Percentiles rank a stretch among this genome's conserved stretches.
phyloP scores from a whole-genome alignment of 78 protist species.

The Dictyostelium intermedium region DNA sequence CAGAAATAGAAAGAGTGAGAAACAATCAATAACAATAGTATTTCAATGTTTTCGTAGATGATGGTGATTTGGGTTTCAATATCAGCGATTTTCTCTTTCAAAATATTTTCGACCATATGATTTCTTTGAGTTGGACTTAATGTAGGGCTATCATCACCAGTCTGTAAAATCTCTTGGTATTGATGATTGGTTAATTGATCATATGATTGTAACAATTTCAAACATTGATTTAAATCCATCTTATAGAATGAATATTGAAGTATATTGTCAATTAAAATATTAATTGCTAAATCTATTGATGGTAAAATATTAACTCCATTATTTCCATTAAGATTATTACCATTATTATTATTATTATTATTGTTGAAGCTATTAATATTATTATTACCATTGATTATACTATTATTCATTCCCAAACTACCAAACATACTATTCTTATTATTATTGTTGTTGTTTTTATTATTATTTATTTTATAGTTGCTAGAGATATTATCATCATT shows the following conservation, averaged over 20 bases:
- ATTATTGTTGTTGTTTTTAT: background rate
- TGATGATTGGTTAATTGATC: slow-evolving; percentile 33
- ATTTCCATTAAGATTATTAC: background rate
- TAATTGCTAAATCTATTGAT: slow-evolving; percentile 35
- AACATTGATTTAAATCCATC: background rate
- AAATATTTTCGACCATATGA: slow-evolving; percentile 17
- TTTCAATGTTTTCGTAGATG: slow-evolving; percentile 26
- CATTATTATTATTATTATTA: background rate
- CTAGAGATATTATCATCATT: background rate
- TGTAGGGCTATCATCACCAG: background rate
- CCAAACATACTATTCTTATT: background rate
- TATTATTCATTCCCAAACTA: background rate
- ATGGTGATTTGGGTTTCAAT: background rate
- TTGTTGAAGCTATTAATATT: background rate
- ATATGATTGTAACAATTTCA: background rate
- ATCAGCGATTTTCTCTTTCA: background rate
- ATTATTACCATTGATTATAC: background rate
- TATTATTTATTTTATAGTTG: too few relatives aligned
- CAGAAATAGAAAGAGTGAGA: slow-evolving; percentile 43
- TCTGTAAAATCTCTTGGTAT: background rate
- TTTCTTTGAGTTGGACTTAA: slow-evolving; percentile 26
- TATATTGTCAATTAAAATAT: slow-evolving; percentile 19
- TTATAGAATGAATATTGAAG: background rate
- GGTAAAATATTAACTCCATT: background rate
- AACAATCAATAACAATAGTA: slow-evolving; percentile 13